Percentiles rank a stretch among this genome's conserved stretches.
Evolutionary conservation across 2,329 filamentous ascomycete species (phyloP).

Genomic region (Catunica adiposa): DNA sequence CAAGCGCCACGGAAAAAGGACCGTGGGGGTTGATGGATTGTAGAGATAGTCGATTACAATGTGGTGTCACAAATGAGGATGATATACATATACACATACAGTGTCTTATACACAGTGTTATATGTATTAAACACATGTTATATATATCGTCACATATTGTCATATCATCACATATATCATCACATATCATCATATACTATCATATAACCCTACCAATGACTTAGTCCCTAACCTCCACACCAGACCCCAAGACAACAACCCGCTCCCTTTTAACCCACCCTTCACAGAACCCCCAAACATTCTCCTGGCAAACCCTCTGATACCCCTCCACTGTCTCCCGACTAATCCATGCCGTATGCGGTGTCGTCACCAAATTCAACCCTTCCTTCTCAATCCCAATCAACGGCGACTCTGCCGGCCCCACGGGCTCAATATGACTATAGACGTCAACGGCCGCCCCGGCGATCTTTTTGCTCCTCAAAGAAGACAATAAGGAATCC

Average conservation of each 20-base stretch:
- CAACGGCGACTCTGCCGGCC: slow-evolving; percentile 16
- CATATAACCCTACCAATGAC: background rate
- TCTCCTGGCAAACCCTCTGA: slow-evolving; percentile 13
- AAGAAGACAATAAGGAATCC: slow-evolving; percentile 48
- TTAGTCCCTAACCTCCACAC: background rate
- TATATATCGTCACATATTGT: too few relatives aligned
- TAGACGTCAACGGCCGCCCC: slow-evolving; percentile 71
- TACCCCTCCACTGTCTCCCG: slow-evolving; percentile 14
- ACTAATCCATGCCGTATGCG: slow-evolving; percentile 15
- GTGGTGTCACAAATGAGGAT: too few relatives aligned
- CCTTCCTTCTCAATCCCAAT: slow-evolving; percentile 1
- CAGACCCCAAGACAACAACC: slow-evolving; percentile 1
- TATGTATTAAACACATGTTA: too few relatives aligned
- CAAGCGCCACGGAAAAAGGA: background rate
- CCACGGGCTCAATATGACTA: slow-evolving; percentile 50
- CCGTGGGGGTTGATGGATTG: too few relatives aligned
- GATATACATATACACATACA: too few relatives aligned
- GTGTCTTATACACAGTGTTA: too few relatives aligned
- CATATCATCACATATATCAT: too few relatives aligned
- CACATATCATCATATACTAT: background rate
- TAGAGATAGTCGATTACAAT: too few relatives aligned
- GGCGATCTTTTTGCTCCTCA: slow-evolving; percentile 55
- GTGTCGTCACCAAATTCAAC: slow-evolving; percentile 13
- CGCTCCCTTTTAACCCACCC: slow-evolving; percentile 7
- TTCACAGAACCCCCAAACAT: slow-evolving; percentile 6